These are phyloP conservation scores for Acanthamoeba triangularis DNA, from an alignment of 208 protist genomes.

Conservation along the genomic window DNA sequence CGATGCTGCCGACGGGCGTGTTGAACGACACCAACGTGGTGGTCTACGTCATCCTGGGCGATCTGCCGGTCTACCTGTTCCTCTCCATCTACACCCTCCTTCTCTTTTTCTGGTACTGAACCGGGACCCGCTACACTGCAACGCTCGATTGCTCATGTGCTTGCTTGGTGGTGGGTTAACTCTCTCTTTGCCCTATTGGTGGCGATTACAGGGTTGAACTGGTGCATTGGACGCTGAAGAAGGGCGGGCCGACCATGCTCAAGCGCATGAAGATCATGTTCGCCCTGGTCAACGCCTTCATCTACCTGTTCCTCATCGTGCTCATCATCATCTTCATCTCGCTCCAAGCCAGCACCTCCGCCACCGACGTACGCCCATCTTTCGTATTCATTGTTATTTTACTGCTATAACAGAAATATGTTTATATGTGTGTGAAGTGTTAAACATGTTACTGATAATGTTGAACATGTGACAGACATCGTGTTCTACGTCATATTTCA, in stretches of 20 bases:
- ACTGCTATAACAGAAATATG: no score
- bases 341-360: not conserved
- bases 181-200: not conserved
- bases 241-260: not conserved
- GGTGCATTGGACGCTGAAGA: constrained; percentile 44
- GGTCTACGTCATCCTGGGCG: constrained; percentile 58
- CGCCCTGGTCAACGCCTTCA: not conserved
- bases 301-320: constrained; percentile 22
- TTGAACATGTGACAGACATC: not conserved
- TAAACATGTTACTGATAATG: no score
- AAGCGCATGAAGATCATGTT: constrained; percentile 64
- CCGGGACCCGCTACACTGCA: no score
- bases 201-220: not conserved
- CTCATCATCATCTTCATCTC: constrained; percentile 27
- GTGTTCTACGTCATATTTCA: not conserved
- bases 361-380: not conserved
- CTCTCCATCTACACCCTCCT: constrained; percentile 57
- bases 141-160: not conserved
- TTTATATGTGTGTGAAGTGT: not conserved
- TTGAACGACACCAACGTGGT: constrained; percentile 34
- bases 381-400: not conserved
- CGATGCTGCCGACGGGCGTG: constrained; percentile 38
- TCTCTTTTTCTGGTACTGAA: constrained; percentile 1
- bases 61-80: constrained; percentile 44
- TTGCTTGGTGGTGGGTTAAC: not conserved